Base-by-base conservation (phyloP, 169 alveolate genomes). In the Eimeria maxima region DNA sequence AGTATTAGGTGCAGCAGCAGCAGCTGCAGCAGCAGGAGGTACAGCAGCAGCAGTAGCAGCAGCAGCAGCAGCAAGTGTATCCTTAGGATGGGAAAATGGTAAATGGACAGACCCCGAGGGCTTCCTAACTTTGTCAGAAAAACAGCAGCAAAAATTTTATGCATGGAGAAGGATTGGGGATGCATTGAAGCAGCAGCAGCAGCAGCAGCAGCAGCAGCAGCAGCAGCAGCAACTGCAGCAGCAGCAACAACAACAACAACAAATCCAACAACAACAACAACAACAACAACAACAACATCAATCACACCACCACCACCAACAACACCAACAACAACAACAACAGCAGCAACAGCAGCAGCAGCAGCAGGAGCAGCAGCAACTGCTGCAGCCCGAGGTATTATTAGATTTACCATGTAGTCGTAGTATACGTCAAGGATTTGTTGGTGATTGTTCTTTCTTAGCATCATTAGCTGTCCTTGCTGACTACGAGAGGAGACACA, bases 371-470 rank as follows among this genome's bases (percentile, higher is more conserved):
- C 60, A 38, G 87, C 87, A 76, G 87, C 33, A 27, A 22, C 60
- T 0, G 33, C 38, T 16, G 18, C 87, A 76, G 63, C 65, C 87
- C 6, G 60, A 76, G 33, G 97, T 98, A 29, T 92, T 98, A 94
- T 87, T 94, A 13, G 95, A 96, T 14, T 80, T 74, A 83, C 97
- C 98, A n/a, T 74, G 95, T 95, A 96, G 97, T 73, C 96, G 90
- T 44, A 93, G 97, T 78, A 98, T 98, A 53, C 97, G 97, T 55
- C 99, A 99, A 94, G 99, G 99, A 20, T 98, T 98, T 95, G 99
- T 98, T 22, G 99, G 99, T 0, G 99, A 99, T 95, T 99, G 99
- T 95, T 98, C 99, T 27, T 98, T 98, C 87, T 96, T 99, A 22
- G 96, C 99, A 7, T 97, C 98, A 44, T 95, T 99, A 69, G 98